phyloP scores from a whole-genome alignment of 306 rosid genomes.

The Pterocarpus santalinus region DNA sequence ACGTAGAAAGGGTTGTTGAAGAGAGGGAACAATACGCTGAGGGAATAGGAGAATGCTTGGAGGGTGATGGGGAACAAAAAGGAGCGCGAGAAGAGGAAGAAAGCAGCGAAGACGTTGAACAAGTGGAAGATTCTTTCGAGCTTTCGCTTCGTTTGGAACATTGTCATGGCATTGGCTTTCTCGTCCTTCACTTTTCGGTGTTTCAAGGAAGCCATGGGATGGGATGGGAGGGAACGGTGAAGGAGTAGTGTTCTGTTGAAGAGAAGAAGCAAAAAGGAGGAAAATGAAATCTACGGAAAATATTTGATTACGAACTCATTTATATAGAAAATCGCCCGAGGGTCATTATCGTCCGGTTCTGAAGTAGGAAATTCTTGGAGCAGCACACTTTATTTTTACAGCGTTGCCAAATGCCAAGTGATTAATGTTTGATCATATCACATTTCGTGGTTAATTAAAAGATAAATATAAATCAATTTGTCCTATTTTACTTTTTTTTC shows the following conservation, averaged over 20 bases:
- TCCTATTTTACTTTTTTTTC: too few relatives aligned
- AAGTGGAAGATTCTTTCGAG: slow-evolving; percentile 44
- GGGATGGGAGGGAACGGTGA: too few relatives aligned
- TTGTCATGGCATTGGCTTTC: slow-evolving; percentile 54
- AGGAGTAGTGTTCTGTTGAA: background rate
- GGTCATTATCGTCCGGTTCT: background rate
- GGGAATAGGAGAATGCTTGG: background rate
- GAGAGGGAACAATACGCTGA: slow-evolving; percentile 23
- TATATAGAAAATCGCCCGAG: background rate
- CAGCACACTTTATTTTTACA: too few relatives aligned
- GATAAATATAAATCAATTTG: too few relatives aligned
- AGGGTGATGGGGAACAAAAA: slow-evolving; percentile 47
- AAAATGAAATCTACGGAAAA: background rate
- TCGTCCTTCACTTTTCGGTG: slow-evolving; percentile 28
- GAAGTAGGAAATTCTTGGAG: too few relatives aligned
- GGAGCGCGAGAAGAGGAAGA: slow-evolving; percentile 49
- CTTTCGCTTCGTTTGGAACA: slow-evolving; percentile 40
- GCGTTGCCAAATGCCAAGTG: too few relatives aligned
- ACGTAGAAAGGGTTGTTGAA: slow-evolving; percentile 57
- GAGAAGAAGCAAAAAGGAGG: background rate
- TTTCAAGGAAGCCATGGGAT: slow-evolving; percentile 31
- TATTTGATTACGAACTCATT: background rate
- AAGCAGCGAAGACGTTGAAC: slow-evolving; percentile 35
- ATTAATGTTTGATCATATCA: too few relatives aligned
- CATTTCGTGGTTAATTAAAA: too few relatives aligned